These are phyloP conservation scores for Sicyos edulis DNA, from an alignment of 306 rosid species.

Conservation along the genomic window DNA sequence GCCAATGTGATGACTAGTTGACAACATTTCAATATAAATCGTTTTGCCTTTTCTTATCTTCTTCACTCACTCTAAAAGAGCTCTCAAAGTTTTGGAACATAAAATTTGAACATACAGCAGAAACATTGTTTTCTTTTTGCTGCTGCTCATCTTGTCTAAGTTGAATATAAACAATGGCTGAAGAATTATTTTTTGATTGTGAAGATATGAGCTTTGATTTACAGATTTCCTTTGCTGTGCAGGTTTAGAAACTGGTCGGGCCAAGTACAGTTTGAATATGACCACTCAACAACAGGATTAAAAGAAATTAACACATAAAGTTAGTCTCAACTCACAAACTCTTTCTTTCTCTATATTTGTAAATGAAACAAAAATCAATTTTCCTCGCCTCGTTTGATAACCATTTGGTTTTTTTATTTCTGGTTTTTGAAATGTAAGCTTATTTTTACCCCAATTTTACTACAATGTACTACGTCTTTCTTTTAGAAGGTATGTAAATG, in stretches of 20 bases:
- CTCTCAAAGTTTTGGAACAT: background rate
- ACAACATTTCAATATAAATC: background rate
- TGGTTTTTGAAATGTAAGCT: too few relatives aligned
- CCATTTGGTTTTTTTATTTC: too few relatives aligned
- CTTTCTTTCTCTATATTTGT: too few relatives aligned
- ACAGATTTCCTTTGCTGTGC: background rate
- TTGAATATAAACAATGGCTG: conserved; percentile 2
- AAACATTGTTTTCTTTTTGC: conserved; percentile 5
- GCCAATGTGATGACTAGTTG: background rate
- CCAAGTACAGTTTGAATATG: conserved; percentile 8
- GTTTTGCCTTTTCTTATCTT: background rate
- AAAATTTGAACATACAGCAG: background rate
- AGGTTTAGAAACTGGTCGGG: background rate
- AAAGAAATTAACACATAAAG: background rate
- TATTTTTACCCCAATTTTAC: too few relatives aligned
- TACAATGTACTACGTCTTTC: too few relatives aligned
- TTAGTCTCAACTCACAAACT: background rate
- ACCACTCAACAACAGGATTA: conserved; percentile 1
- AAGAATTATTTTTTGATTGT: background rate
- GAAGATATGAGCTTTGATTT: background rate
- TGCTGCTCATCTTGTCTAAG: conserved; percentile 5
- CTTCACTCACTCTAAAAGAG: background rate
- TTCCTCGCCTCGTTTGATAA: too few relatives aligned
- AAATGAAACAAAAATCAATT: too few relatives aligned
- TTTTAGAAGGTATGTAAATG: too few relatives aligned